Evolutionary conservation across 116 monocot genomes (phyloP), one percentile per base, ranked within the genome.

Genomic region (Papilionanthe hybrid): DNA sequence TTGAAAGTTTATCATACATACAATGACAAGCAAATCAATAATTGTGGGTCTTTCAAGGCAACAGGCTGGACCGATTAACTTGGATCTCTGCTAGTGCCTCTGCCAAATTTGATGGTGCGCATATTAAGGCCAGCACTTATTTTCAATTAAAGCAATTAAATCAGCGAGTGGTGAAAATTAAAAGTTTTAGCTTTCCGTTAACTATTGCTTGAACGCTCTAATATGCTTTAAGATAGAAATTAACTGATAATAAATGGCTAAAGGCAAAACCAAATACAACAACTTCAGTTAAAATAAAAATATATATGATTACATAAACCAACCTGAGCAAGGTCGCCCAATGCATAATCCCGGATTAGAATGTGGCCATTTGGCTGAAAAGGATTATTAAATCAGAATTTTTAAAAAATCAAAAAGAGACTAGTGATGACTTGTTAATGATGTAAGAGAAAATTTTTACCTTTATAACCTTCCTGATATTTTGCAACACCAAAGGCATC

Each of bases 291-390:
- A 11, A 72, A 27, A 37, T 37, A 37, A 37, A 37, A 37, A 73
- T 7, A 53, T 0, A 2, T 2, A 22, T 18, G 19, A 43, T 42
- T 44, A 73, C 72, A 73, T 42, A 77, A 81, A 81, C 86, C 10
- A 77, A 96, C 97, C 97, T 99, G 95, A 48, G 99, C 99, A 86
- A 99, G 99, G 67, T 99, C 99, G 42, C 99, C 99, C 82, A 53
- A 80, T 22, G 95, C 99, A 84, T 99, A 99, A 85, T 99, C 99
- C 68, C 95, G 90, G 45, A 99, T 71, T 60, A 99, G 90, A 45
- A 99, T 88, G 81, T 32, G 82, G 8, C 99, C 99, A 89, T 88
- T 90, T 72, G 93, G 90, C 97, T 97, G 91, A 66, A 88, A 72
- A 72, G 67, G 72, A 28, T 68, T 28, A 44, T 47, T 80, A 65